These are phyloP conservation scores for Berberis thunbergii DNA, from an alignment of 164 flowering plant species.

Conservation along the genomic window DNA sequence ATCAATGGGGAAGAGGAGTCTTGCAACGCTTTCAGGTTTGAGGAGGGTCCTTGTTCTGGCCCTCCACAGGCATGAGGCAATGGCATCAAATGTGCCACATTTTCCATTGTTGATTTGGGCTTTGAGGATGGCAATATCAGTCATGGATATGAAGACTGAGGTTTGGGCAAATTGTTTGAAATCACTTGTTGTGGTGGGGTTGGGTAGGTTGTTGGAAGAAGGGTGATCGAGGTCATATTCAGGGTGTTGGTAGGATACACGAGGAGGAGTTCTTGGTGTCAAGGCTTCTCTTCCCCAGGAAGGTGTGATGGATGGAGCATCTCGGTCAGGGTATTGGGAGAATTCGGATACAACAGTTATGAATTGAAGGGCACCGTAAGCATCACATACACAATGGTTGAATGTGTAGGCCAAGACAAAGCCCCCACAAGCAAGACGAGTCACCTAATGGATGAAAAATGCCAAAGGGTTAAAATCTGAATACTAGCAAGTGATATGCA, in stretches of 20 bases:
- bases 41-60: slow-evolving; percentile 13
- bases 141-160: slow-evolving; percentile 13
- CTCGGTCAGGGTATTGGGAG: slow-evolving; percentile 6
- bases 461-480: too few species aligned
- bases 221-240: slow-evolving; percentile 9
- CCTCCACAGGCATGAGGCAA: slow-evolving; percentile 16
- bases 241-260: slow-evolving; percentile 7
- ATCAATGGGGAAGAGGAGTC: slow-evolving; percentile 9
- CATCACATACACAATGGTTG: slow-evolving; percentile 17
- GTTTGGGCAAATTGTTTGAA: slow-evolving; percentile 16
- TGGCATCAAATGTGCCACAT: slow-evolving; percentile 8
- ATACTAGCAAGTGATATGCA: too few species aligned
- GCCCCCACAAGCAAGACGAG: slow-evolving; percentile 19
- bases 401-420: slow-evolving; percentile 17
- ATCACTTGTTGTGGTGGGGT: slow-evolving; percentile 3
- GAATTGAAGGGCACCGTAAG: slow-evolving; percentile 14
- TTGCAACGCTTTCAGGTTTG: slow-evolving; percentile 2
- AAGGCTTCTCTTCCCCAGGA: slow-evolving; percentile 18
- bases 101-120: slow-evolving; percentile 5
- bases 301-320: slow-evolving; percentile 9
- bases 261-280: slow-evolving; percentile 11
- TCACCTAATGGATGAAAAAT: slow-evolving; percentile 6
- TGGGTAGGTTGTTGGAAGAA: background rate
- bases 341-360: slow-evolving; percentile 11
- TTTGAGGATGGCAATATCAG: slow-evolving; percentile 9